Base-by-base conservation (phyloP, 2,329 filamentous ascomycete species). In the Exophiala mesophila region DNA sequence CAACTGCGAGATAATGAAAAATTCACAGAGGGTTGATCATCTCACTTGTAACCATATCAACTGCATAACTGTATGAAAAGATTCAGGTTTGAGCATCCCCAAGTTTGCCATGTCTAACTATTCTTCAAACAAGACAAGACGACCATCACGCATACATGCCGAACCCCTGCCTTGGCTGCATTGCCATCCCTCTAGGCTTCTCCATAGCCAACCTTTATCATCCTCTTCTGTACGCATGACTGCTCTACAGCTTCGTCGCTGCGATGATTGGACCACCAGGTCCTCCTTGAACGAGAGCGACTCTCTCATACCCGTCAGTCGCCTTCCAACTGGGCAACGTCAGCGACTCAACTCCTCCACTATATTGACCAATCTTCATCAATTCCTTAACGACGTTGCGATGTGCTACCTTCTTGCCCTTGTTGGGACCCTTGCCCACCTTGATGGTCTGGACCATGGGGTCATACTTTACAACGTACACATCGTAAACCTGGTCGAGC, bases 331-430 rank as follows among this genome's bases (percentile, higher is more conserved):
- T 24, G 4, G 49, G 49, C 21, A 52, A 21, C 5, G 13, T 17
- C 13, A 52, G 20, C 9, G 15, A 13, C n/a, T 34, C 20, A 36
- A 49, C 39, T 3, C 47, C 50, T 9, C 50, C 50, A 18, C 13
- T 40, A 47, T 47, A 53, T 36, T 50, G 44, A 5, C 47, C 47
- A 21, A 53, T 37, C 41, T 50, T 47, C 41, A 38, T 35, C 35
- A 53, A 18, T 28, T 50, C 50, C 23, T 34, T 50, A 5, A 53
- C 50, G 9, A 53, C 31, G 30, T 53, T 53, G 16, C 44, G 41
- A 34, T 50, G 44, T 5, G 47, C 39, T 10, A 53, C 40, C 31
- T 48, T 50, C 36, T 48, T 44, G 9, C 44, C 34, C 39, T 53
- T 53, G 36, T 53, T 50, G 15, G 47, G 44, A 3, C 45, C 45